Evolutionary conservation across 768 basidiomycete species (phyloP).

Genomic region (Termitomyces sp.): DNA sequence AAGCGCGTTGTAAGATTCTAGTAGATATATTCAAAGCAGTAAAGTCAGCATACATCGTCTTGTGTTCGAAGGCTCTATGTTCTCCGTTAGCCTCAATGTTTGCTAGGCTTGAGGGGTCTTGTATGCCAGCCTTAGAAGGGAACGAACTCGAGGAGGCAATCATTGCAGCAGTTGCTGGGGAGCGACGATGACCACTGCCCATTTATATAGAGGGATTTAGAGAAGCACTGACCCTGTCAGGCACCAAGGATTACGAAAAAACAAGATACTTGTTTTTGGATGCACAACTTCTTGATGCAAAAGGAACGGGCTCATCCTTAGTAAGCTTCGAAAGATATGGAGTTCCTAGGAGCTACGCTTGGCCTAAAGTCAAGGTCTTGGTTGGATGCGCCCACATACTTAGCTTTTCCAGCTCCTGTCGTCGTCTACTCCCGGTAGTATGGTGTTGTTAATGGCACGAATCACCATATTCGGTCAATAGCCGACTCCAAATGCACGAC

Average conservation of each 20-base stretch:
- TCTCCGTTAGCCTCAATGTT: conserved; percentile 4
- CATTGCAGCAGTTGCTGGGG: conserved; percentile 6
- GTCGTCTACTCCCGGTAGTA: background rate
- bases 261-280: background rate
- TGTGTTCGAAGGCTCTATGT: conserved; percentile 11
- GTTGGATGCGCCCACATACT: conserved; percentile 8
- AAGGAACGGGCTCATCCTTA: background rate
- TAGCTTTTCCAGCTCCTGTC: background rate
- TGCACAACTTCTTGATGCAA: conserved; percentile 4
- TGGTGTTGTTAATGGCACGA: background rate
- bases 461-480: background rate
- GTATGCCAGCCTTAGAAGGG: background rate
- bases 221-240: background rate
- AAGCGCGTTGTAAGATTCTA: background rate
- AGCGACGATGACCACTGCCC: background rate
- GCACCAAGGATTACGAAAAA: conserved; percentile 1
- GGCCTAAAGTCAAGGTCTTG: background rate
- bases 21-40: background rate
- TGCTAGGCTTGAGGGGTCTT: background rate
- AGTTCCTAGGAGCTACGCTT: background rate
- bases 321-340: conserved; percentile 1
- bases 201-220: conserved; percentile 8
- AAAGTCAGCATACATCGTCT: conserved; percentile 12
- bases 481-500: background rate
- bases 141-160: conserved; percentile 4